Conservation (phyloP, 192 early-diverging fungal genomes). For the Linnemannia schmuckeri region DNA sequence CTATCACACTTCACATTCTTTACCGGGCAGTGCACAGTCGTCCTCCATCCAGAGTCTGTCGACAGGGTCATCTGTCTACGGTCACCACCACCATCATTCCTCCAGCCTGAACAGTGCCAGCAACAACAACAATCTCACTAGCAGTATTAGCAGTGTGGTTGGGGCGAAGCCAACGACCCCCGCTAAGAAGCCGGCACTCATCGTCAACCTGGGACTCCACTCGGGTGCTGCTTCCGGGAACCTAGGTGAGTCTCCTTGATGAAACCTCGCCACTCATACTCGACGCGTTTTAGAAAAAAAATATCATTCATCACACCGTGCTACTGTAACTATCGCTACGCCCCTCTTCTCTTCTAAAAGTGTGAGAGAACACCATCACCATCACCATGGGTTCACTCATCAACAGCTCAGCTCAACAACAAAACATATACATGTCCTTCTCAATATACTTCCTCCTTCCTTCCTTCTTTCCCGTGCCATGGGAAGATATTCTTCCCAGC, state of each 20-base stretch:
- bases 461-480: background rate
- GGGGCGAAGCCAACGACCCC: background rate
- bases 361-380: background rate
- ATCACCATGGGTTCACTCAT: background rate
- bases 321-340: background rate
- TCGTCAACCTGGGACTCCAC: conserved; percentile 59
- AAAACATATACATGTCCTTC: background rate
- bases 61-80: background rate
- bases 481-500: conserved; percentile 5
- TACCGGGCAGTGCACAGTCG: background rate
- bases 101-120: background rate
- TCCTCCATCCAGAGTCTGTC: background rate
- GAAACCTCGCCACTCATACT: conserved; percentile 8
- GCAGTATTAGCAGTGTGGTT: background rate
- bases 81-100: background rate
- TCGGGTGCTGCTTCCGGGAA: conserved; percentile 66
- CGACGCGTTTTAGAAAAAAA: background rate
- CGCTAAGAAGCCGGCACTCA: conserved; percentile 22
- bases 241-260: conserved; percentile 54
- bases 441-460: no score
- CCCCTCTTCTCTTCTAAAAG: background rate
- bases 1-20: background rate
- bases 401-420: background rate
- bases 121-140: background rate
- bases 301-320: background rate